Conservation (phyloP, 2,329 filamentous ascomycete species). For the Pseudogymnoascus sp. region DNA sequence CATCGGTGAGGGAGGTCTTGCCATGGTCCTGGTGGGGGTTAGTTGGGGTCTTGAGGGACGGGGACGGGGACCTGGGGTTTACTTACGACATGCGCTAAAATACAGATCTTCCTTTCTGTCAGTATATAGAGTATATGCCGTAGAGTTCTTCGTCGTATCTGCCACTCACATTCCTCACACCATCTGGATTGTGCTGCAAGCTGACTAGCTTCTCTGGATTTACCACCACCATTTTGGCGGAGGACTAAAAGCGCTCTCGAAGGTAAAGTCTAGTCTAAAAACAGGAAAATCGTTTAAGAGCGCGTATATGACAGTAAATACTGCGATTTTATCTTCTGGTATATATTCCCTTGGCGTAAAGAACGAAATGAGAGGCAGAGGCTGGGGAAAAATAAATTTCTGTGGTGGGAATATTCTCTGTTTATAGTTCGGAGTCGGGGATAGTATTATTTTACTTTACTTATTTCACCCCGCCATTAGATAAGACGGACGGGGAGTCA, state of each 20-base stretch:
- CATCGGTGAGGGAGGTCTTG: constrained; percentile 94
- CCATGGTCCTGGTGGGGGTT: constrained; percentile 65
- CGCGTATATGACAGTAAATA: background rate
- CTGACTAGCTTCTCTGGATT: constrained; percentile 81
- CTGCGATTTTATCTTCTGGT: background rate
- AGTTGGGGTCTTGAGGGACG: background rate
- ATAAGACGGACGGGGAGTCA: background rate
- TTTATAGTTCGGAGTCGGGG: background rate
- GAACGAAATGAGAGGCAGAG: background rate
- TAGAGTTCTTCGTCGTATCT: constrained; percentile 7
- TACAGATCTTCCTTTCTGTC: constrained; percentile 62
- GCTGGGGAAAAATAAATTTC: background rate
- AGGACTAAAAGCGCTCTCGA: background rate
- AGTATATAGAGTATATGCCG: constrained; percentile 19
- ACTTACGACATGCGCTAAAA: constrained; percentile 80
- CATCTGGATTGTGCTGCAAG: constrained; percentile 78
- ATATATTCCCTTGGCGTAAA: background rate
- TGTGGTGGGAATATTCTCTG: background rate
- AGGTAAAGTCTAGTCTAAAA: background rate
- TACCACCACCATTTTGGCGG: constrained; percentile 71
- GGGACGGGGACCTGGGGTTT: background rate
- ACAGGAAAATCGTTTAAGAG: background rate
- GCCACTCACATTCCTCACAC: constrained; percentile 77
- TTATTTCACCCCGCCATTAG: background rate
- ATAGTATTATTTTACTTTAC: background rate